phyloP scores from a whole-genome alignment of 306 rosid genomes.

The Prinsepia uniflora region DNA sequence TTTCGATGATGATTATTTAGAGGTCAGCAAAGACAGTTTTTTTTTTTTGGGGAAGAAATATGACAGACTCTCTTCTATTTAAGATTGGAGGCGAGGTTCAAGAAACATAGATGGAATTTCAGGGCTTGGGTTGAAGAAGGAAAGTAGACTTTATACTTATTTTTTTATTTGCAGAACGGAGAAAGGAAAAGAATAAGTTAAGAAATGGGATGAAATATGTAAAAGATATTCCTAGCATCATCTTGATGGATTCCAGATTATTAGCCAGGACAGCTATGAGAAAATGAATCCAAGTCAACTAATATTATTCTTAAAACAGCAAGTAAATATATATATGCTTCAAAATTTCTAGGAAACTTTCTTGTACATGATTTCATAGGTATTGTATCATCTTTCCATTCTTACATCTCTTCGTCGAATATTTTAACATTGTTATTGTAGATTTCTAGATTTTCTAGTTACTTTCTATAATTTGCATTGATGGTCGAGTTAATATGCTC shows the following conservation, averaged over 20 bases:
- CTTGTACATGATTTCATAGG: slow-evolving; percentile 4
- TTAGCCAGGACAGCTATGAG: not conserved
- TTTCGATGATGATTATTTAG: slow-evolving; percentile 57
- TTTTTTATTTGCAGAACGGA: not conserved
- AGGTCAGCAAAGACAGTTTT: slow-evolving; percentile 48
- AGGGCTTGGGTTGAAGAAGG: not conserved
- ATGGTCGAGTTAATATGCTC: slow-evolving; percentile 4
- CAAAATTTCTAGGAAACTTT: not conserved
- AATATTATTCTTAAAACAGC: no score
- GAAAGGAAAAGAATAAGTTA: not conserved
- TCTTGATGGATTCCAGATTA: not conserved
- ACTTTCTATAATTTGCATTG: not conserved
- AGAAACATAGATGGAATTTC: not conserved
- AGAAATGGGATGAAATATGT: not conserved
- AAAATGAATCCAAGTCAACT: not conserved
- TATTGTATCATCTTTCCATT: not conserved
- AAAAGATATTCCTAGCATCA: not conserved
- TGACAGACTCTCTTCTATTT: not conserved
- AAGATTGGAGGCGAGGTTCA: not conserved
- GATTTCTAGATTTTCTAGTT: not conserved
- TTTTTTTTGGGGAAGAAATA: slow-evolving; percentile 2
- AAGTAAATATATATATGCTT: no score
- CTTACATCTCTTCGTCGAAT: not conserved
- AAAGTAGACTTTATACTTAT: not conserved
- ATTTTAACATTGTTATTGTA: not conserved